Evolutionary conservation across 768 basidiomycete genomes (phyloP).

Genomic region (Suillus discolor): DNA sequence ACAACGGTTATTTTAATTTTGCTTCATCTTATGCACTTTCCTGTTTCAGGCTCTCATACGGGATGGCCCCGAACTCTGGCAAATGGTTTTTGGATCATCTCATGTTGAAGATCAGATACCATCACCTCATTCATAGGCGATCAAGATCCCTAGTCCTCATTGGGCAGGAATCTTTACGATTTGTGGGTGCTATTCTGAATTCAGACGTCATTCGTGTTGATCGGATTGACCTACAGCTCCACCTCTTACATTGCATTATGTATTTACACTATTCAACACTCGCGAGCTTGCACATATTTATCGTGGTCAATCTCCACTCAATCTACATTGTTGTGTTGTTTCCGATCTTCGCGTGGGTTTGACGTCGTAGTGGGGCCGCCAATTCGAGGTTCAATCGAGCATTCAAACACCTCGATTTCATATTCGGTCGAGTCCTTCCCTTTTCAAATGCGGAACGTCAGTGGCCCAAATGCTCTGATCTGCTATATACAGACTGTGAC

Average conservation of each 20-base stretch:
- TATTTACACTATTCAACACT: background rate
- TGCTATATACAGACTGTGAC: conserved; percentile 38
- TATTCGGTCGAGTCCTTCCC: conserved; percentile 31
- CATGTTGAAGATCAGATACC: conserved; percentile 14
- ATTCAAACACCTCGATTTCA: conserved; percentile 26
- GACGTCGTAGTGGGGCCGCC: background rate
- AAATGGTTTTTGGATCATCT: conserved; percentile 39
- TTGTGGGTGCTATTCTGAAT: background rate
- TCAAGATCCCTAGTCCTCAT: background rate
- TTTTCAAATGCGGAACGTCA: conserved; percentile 27
- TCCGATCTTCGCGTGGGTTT: background rate
- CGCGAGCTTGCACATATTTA: background rate
- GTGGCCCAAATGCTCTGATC: conserved; percentile 35
- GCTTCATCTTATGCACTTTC: conserved; percentile 1
- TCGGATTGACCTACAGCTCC: background rate
- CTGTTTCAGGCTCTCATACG: conserved; percentile 65
- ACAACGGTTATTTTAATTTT: background rate
- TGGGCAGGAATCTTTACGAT: background rate
- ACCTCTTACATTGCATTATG: too few relatives aligned
- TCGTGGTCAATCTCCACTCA: conserved; percentile 4
- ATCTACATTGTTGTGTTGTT: background rate
- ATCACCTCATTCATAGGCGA: background rate
- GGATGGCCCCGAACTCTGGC: conserved; percentile 78
- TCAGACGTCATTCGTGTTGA: background rate
- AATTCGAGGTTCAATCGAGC: conserved; percentile 20